Conservation (phyloP, 345 rosid genomes). For the Chamaenerion angustifolium region DNA sequence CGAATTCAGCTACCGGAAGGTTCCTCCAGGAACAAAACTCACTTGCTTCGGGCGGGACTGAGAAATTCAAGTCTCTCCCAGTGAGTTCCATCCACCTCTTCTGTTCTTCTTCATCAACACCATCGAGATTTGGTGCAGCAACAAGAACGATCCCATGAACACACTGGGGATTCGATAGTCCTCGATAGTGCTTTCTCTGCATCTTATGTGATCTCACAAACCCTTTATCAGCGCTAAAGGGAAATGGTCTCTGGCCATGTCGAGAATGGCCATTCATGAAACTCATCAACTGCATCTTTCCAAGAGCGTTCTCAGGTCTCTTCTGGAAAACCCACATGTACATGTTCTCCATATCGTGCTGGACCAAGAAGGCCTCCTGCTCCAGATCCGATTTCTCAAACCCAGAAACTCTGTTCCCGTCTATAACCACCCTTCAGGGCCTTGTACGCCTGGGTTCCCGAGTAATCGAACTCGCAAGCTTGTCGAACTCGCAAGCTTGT, state of each 20-base stretch:
- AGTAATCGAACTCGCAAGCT: too few relatives aligned
- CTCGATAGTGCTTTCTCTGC: conserved; percentile 52
- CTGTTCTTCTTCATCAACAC: conserved; percentile 36
- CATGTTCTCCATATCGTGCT: conserved; percentile 54
- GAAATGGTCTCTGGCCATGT: conserved; percentile 42
- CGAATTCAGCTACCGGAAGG: conserved; percentile 37
- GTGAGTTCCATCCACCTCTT: too few relatives aligned
- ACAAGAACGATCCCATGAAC: conserved; percentile 42
- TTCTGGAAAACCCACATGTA: conserved; percentile 53
- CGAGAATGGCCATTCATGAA: conserved; percentile 53
- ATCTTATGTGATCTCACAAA: conserved; percentile 47
- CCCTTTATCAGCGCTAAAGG: conserved; percentile 43
- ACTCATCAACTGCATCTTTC: conserved; percentile 56
- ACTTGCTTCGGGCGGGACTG: too few relatives aligned
- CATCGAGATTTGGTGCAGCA: conserved; percentile 27
- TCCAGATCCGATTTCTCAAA: conserved; percentile 36
- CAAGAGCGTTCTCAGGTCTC: conserved; percentile 47
- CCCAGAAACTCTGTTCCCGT: conserved; percentile 29
- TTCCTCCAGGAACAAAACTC: conserved; percentile 46
- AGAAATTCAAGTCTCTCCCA: too few relatives aligned
- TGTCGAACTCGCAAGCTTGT: too few relatives aligned
- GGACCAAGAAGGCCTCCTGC: conserved; percentile 38
- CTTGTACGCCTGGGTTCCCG: too few relatives aligned
- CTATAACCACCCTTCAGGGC: conserved; percentile 27
- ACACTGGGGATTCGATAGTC: conserved; percentile 48